A percentile compares a stretch with the other conserved stretches of the same genome.
Conservation (phyloP, 1,284 basidiomycete genomes). For the Waitea zeae region DNA sequence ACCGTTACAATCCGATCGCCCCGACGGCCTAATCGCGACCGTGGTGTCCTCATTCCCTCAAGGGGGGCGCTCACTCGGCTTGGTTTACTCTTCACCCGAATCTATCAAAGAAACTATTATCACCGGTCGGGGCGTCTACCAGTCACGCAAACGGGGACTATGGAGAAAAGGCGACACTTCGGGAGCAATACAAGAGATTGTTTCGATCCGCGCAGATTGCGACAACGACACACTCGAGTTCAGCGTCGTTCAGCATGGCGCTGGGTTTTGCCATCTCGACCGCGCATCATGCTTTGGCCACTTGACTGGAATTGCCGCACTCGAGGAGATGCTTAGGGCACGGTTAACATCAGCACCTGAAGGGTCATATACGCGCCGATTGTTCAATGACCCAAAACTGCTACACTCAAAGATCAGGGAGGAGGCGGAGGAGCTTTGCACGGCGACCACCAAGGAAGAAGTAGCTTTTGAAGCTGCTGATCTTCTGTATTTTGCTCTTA, state of each 20-base stretch:
- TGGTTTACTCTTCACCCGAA: constrained; percentile 92
- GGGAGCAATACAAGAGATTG: constrained; percentile 82
- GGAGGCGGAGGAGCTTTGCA: constrained; percentile 92
- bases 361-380: constrained; percentile 82
- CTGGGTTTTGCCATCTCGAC: constrained; percentile 89
- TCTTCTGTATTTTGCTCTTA: constrained; percentile 85
- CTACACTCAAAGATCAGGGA: constrained; percentile 93
- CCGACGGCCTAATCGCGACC: constrained; percentile 88
- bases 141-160: constrained; percentile 88
- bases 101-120: constrained; percentile 80
- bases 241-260: constrained; percentile 78
- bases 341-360: constrained; percentile 67
- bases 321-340: constrained; percentile 69
- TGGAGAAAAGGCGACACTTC: constrained; percentile 98
- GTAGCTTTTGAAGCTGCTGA: constrained; percentile 97
- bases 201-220: constrained; percentile 79
- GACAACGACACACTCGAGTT: constrained; percentile 90
- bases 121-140: constrained; percentile 88
- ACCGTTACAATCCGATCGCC: constrained; percentile 70
- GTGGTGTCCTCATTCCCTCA: constrained; percentile 67
- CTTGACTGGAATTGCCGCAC: constrained; percentile 58
- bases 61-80: constrained; percentile 68
- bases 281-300: constrained; percentile 79
- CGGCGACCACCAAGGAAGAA: constrained; percentile 66
- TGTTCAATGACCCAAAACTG: constrained; percentile 75